Base-by-base conservation (phyloP, 768 basidiomycete species). In the Phylloporus sp. region DNA sequence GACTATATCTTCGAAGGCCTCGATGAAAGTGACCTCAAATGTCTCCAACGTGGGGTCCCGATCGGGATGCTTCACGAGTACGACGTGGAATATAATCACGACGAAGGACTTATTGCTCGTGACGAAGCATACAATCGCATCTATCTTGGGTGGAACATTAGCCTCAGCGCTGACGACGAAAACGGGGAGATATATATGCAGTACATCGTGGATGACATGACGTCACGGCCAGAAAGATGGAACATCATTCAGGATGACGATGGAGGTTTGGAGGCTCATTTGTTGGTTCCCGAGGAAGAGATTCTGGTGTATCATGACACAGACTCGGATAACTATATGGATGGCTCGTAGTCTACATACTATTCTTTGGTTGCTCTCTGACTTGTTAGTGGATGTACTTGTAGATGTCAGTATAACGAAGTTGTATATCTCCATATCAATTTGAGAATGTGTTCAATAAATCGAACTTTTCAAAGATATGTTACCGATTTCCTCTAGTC, bases 141-240 rank as follows among this genome's bases (percentile, higher is more conserved):
- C 9, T 83, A 74, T 55, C 73, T 89, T 5, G 87, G 87, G 5
- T 89, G 84, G 84, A 88, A 86, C 56, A 76, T 88, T 48, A 57
- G 68, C 18, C 65, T 84, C 42, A 74, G 68, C 32, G 64, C 66
- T 7, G 71, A 70, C 36, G 78, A 79, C 56, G 65, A 69, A 10
- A 64, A 62, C 18, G 77, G 77, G 18, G 69, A 70, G 20, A 52
- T 56, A 36, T 79, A 65, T 59, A 73, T 79, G 64, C 70, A 65
- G 20, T 70, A 72, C 62, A 59, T 75, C 32, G 47, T 62, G n/a
- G 63, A 62, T 6, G 76, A 79, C 50, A 72, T 80, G 50, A 64
- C 58, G 13, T 67, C 69, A 35, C 66, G 70, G 20, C 69, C 73
- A 23, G 83, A 84, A 47, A 61, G 77, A 32, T 78, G 77, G 76